phyloP scores from a whole-genome alignment of 192 early-diverging fungal genomes.

The Gorgonomyces haynaldii region DNA sequence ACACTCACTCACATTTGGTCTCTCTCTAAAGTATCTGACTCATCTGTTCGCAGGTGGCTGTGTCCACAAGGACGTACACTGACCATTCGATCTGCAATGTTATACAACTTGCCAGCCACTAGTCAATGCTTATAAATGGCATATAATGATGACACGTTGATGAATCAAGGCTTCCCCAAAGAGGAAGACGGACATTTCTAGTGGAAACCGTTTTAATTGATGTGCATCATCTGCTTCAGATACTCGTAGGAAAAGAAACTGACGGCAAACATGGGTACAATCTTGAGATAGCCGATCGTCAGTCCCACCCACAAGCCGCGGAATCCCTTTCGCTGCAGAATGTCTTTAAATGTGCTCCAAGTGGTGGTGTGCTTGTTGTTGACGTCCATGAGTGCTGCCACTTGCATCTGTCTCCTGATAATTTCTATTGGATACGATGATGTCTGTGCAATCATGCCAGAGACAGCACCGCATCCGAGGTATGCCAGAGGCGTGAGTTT shows the following conservation, averaged over 20 bases:
- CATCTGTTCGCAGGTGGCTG: no score
- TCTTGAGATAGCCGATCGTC: conserved; percentile 92
- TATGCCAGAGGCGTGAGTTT: conserved; percentile 10
- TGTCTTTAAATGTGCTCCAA: conserved; percentile 42
- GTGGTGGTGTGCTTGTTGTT: conserved; percentile 27
- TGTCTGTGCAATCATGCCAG: conserved; percentile 78
- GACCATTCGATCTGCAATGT: no score
- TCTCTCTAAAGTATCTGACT: no score
- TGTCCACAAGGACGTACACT: no score
- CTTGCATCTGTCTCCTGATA: conserved; percentile 74
- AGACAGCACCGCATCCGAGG: conserved; percentile 66
- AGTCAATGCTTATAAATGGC: no score
- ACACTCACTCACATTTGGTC: no score
- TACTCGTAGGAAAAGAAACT: conserved; percentile 77
- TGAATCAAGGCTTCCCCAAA: no score
- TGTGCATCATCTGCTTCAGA: conserved; percentile 47
- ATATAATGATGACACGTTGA: no score
- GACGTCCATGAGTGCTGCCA: conserved; percentile 18
- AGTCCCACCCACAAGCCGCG: conserved; percentile 94
- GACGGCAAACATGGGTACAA: conserved; percentile 84
- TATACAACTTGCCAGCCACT: no score
- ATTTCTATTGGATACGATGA: conserved; percentile 88
- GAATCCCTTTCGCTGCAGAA: conserved; percentile 56
- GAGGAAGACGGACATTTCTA: no score
- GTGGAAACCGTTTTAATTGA: conserved; percentile 16